Evolutionary conservation across 1,284 basidiomycete species (phyloP).

Genomic region (Heterobasidion annosum): DNA sequence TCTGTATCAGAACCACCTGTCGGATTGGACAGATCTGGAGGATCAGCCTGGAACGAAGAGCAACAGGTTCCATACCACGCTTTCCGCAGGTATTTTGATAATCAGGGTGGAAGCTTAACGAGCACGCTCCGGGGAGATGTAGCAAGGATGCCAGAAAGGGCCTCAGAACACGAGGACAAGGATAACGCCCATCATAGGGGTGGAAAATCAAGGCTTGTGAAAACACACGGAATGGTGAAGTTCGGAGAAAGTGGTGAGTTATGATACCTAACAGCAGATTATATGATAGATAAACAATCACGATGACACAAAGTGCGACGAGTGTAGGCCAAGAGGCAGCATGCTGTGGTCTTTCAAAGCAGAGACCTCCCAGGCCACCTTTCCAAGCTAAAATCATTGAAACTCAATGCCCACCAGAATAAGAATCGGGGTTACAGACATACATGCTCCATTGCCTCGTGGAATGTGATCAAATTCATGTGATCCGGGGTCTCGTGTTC

Average conservation of each 20-base stretch:
- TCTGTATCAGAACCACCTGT: background rate
- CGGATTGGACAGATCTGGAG: background rate
- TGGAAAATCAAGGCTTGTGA: background rate
- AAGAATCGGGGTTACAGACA: background rate
- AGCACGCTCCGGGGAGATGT: no score
- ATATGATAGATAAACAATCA: background rate
- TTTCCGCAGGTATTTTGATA: background rate
- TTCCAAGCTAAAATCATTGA: slow-evolving; percentile 25
- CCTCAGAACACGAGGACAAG: no score
- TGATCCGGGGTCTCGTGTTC: slow-evolving; percentile 53
- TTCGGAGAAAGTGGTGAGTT: background rate
- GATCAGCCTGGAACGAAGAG: background rate
- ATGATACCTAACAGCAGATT: background rate
- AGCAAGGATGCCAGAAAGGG: no score
- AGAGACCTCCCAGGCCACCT: slow-evolving; percentile 26
- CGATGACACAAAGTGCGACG: background rate
- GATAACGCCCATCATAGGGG: no score
- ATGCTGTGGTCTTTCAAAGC: slow-evolving; percentile 34
- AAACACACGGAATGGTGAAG: background rate
- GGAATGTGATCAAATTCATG: slow-evolving; percentile 63
- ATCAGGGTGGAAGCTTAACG: background rate
- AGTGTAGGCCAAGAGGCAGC: slow-evolving; percentile 19
- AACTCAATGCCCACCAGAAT: slow-evolving; percentile 10
- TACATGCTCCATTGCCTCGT: slow-evolving; percentile 52
- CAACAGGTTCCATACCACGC: background rate